A percentile compares a stretch with the other conserved stretches of the same genome.
Conservation (phyloP, 306 rosid species). For the Canavalia ensiformis region DNA sequence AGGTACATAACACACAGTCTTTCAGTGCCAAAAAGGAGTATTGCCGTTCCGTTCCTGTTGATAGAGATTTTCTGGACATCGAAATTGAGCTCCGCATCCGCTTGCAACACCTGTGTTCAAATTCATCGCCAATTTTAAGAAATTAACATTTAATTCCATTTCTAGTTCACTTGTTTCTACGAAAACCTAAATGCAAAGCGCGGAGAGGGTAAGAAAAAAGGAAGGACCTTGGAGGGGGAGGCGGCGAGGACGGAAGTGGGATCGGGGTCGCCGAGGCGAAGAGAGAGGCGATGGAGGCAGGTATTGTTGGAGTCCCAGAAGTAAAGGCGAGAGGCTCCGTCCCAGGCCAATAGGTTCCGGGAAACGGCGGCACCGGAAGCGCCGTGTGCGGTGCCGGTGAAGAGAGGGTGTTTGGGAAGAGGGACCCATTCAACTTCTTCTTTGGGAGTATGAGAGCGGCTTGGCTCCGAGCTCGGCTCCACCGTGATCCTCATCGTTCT, state of each 20-base stretch:
- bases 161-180: not conserved
- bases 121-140: slow-evolving; percentile 16
- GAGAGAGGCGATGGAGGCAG: slow-evolving; percentile 76
- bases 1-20: slow-evolving; percentile 79
- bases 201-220: not conserved
- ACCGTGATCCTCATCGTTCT: slow-evolving; percentile 61
- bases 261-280: slow-evolving; percentile 90
- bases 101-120: slow-evolving; percentile 70
- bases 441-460: slow-evolving; percentile 67
- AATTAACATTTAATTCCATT: not conserved
- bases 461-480: slow-evolving; percentile 58
- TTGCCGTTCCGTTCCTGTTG: slow-evolving; percentile 78
- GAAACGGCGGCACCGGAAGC: slow-evolving; percentile 9
- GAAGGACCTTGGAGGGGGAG: slow-evolving; percentile 77
- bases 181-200: slow-evolving; percentile 25
- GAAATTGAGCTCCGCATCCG: slow-evolving; percentile 66
- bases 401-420: slow-evolving; percentile 77
- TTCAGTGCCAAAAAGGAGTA: slow-evolving; percentile 73
- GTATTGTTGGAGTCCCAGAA: slow-evolving; percentile 74
- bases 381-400: slow-evolving; percentile 48
- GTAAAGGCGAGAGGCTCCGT: slow-evolving; percentile 86
- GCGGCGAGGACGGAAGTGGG: slow-evolving; percentile 82
- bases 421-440: slow-evolving; percentile 85
- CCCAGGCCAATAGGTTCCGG: slow-evolving; percentile 77
- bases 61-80: slow-evolving; percentile 74